These are phyloP conservation scores for Fusarium burgessii DNA, from an alignment of 2,329 filamentous ascomycete genomes.

Conservation along the genomic window DNA sequence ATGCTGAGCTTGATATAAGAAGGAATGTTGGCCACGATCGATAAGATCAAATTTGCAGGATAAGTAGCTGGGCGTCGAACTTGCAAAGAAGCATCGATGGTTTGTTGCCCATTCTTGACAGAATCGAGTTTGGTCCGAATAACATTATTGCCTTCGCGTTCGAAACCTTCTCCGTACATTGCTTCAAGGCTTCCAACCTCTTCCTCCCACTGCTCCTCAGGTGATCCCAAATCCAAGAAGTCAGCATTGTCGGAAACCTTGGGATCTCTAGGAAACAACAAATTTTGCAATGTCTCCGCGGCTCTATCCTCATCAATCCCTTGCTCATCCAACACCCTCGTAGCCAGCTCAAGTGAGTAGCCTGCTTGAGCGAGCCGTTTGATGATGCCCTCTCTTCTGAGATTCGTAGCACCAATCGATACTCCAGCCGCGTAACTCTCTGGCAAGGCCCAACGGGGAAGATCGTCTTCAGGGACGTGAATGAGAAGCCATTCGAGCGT, in stretches of 20 bases:
- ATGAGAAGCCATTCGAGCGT: constrained; percentile 95
- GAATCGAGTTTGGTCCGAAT: constrained; percentile 77
- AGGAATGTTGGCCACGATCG: constrained; percentile 78
- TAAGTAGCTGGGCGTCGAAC: constrained; percentile 81
- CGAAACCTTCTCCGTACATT: constrained; percentile 83
- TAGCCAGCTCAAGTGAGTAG: constrained; percentile 87
- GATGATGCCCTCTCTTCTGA: constrained; percentile 84
- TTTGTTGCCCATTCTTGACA: constrained; percentile 63
- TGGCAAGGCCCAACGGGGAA: constrained; percentile 92
- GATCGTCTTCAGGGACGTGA: constrained; percentile 95
- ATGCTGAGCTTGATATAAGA: constrained; percentile 95
- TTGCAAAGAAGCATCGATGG: constrained; percentile 69
- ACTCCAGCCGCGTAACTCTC: constrained; percentile 93
- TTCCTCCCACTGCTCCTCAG: constrained; percentile 81
- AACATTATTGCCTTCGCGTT: constrained; percentile 68
- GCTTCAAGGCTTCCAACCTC: constrained; percentile 87
- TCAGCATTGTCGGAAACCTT: constrained; percentile 48
- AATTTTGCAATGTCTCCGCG: constrained; percentile 80
- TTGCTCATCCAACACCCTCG: constrained; percentile 78
- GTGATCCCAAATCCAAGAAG: constrained; percentile 62
- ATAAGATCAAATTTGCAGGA: constrained; percentile 76
- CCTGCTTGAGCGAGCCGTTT: constrained; percentile 85
- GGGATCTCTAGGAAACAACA: constrained; percentile 47
- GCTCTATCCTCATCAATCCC: constrained; percentile 79
- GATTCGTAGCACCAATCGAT: constrained; percentile 83